Percentiles rank a stretch among this genome's conserved stretches.
Conservation (phyloP, 208 protist genomes). For the Leishmania lainsoni region DNA sequence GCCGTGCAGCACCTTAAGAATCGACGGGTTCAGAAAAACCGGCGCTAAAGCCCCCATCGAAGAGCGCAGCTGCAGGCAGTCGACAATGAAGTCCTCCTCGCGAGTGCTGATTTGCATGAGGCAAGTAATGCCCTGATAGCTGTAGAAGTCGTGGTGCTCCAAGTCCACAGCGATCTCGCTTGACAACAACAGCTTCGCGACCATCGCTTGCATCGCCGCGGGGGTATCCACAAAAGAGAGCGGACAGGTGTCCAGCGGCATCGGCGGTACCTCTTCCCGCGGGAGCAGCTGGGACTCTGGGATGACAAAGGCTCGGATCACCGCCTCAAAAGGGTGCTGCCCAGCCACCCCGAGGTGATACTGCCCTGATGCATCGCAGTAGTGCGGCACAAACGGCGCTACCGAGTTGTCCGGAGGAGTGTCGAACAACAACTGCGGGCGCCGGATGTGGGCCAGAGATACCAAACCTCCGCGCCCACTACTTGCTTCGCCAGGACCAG, state of each 20-base stretch:
- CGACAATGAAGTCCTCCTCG: constrained; percentile 96
- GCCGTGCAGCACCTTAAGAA: constrained; percentile 98
- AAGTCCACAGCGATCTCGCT: constrained; percentile 95
- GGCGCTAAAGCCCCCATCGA: constrained; percentile 89
- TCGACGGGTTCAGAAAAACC: constrained; percentile 91
- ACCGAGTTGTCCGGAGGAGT: constrained; percentile 75
- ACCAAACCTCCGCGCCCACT: constrained; percentile 17
- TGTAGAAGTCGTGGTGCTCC: constrained; percentile 95
- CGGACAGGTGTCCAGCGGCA: constrained; percentile 63
- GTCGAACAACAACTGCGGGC: constrained; percentile 83
- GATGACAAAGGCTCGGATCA: constrained; percentile 53
- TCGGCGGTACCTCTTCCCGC: constrained; percentile 54
- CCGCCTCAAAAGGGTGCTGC: constrained; percentile 76
- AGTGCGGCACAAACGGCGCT: constrained; percentile 64
- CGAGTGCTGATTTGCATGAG: constrained; percentile 98
- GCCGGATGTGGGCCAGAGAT: constrained; percentile 38
- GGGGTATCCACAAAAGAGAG: constrained; percentile 76
- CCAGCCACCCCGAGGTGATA: constrained; percentile 54
- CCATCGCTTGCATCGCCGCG: constrained; percentile 49
- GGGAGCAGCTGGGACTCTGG: constrained; percentile 61
- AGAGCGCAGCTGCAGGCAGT: constrained; percentile 93
- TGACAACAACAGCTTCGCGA: constrained; percentile 49
- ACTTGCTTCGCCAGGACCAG: neutral
- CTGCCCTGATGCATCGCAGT: constrained; percentile 59
- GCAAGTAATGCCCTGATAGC: constrained; percentile 97